Conservation (phyloP, 2,329 filamentous ascomycete species). For the Intubia oerlemansii region DNA sequence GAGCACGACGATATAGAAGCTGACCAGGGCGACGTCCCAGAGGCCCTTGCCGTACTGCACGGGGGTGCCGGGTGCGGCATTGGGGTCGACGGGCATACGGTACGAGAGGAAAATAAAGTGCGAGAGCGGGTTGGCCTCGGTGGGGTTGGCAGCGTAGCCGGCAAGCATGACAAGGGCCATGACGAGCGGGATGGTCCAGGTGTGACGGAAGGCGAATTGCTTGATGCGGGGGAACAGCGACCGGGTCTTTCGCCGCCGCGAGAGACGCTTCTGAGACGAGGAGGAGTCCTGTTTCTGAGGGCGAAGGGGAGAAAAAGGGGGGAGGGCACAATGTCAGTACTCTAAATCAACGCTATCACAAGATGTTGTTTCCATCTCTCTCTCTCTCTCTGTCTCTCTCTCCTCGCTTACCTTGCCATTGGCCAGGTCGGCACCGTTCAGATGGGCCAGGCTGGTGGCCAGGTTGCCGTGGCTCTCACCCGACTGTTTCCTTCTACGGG, state of each 20-base stretch:
- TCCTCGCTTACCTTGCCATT: too few species aligned
- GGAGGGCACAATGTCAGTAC: too few species aligned
- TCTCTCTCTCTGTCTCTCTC: too few species aligned
- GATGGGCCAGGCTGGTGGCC: too few species aligned
- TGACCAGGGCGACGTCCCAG: conserved; percentile 69
- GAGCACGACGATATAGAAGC: conserved; percentile 74
- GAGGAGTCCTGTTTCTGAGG: too few species aligned
- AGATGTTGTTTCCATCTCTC: too few species aligned
- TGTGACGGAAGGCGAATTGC: conserved; percentile 31
- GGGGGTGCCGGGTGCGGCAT: conserved; percentile 19
- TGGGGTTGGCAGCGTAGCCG: conserved; percentile 56
- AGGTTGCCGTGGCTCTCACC: too few species aligned
- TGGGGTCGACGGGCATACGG: conserved; percentile 33
- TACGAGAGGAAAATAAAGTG: conserved; percentile 84
- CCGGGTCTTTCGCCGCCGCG: conserved; percentile 33
- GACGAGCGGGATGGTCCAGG: conserved; percentile 44
- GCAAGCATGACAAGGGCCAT: conserved; percentile 40
- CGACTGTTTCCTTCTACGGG: conserved; percentile 31
- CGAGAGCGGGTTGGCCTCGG: conserved; percentile 56
- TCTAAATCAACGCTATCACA: too few species aligned
- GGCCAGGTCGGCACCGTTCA: too few species aligned
- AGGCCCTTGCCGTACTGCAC: conserved; percentile 73
- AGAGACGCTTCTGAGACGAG: conserved; percentile 28
- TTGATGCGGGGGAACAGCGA: conserved; percentile 31
- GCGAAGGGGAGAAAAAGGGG: too few species aligned